Conservation (phyloP, 495 filamentous ascomycete species). For the Letharia lupina region DNA sequence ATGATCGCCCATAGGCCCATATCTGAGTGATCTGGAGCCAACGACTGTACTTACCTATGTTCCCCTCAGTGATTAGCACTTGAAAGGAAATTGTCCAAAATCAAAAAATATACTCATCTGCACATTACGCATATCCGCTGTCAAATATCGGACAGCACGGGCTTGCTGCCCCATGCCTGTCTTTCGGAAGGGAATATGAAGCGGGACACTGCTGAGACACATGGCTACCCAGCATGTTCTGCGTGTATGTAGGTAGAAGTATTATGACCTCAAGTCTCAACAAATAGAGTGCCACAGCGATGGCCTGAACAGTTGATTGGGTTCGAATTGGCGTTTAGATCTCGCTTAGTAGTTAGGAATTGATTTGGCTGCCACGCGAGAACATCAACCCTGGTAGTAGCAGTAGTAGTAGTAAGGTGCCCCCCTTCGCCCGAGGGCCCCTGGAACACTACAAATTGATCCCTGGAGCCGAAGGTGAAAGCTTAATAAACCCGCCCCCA, state of each 20-base stretch:
- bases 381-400: background rate
- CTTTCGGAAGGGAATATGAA: background rate
- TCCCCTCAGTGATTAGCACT: background rate
- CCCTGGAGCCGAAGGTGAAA: background rate
- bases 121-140: background rate
- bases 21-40: constrained; percentile 4
- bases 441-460: too few relatives aligned
- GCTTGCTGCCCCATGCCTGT: background rate
- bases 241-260: background rate
- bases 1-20: background rate
- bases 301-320: too few relatives aligned
- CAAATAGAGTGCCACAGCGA: too few relatives aligned
- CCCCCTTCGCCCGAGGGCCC: too few relatives aligned
- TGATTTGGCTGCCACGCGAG: background rate
- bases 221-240: background rate
- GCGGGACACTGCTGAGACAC: background rate
- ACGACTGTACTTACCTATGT: background rate
- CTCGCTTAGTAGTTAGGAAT: too few relatives aligned
- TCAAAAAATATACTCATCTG: background rate
- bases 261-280: background rate
- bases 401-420: too few relatives aligned
- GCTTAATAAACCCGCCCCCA: background rate
- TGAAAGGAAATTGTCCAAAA: too few relatives aligned
- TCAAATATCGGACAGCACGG: background rate
- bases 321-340: too few relatives aligned